These are phyloP conservation scores for Babesia ovata DNA, from an alignment of 169 alveolate species.

Conservation along the genomic window DNA sequence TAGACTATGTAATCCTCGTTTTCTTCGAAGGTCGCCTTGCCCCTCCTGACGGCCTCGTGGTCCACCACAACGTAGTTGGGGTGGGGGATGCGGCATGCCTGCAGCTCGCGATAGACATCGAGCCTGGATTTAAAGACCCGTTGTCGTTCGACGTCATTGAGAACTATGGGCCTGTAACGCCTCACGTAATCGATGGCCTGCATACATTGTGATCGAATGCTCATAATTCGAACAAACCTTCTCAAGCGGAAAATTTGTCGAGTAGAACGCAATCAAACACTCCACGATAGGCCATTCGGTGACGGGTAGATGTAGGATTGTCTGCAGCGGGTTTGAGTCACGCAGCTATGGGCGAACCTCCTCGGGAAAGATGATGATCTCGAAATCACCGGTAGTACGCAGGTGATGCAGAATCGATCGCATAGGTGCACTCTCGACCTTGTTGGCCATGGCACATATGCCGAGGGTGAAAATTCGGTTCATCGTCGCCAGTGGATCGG, in stretches of 20 bases:
- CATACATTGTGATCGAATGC: neutral
- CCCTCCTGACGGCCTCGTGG: slow-evolving; percentile 80
- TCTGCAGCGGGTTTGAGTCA: slow-evolving; percentile 3
- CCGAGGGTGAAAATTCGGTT: slow-evolving; percentile 81
- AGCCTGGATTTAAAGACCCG: slow-evolving; percentile 77
- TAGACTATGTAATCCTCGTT: slow-evolving; percentile 90
- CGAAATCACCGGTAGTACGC: slow-evolving; percentile 82
- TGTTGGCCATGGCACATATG: slow-evolving; percentile 89
- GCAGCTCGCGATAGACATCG: slow-evolving; percentile 79
- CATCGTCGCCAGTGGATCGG: slow-evolving; percentile 43
- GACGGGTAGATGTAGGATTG: slow-evolving; percentile 79
- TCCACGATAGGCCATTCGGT: slow-evolving; percentile 91
- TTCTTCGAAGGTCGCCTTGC: slow-evolving; percentile 84
- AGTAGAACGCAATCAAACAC: slow-evolving; percentile 89
- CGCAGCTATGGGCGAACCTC: slow-evolving; percentile 22
- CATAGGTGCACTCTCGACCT: slow-evolving; percentile 88
- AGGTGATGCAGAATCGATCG: slow-evolving; percentile 79
- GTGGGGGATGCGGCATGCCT: slow-evolving; percentile 84
- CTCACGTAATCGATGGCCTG: slow-evolving; percentile 79
- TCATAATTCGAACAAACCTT: slow-evolving; percentile 65
- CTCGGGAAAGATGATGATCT: slow-evolving; percentile 82
- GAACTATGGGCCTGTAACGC: slow-evolving; percentile 75
- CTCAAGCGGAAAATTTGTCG: slow-evolving; percentile 87
- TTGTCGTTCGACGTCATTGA: slow-evolving; percentile 75
- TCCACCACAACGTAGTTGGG: slow-evolving; percentile 86